Evolutionary conservation across 306 rosid species (phyloP), one percentile per base, ranked within the genome.

Genomic region (Ammopiptanthus mongolicus): DNA sequence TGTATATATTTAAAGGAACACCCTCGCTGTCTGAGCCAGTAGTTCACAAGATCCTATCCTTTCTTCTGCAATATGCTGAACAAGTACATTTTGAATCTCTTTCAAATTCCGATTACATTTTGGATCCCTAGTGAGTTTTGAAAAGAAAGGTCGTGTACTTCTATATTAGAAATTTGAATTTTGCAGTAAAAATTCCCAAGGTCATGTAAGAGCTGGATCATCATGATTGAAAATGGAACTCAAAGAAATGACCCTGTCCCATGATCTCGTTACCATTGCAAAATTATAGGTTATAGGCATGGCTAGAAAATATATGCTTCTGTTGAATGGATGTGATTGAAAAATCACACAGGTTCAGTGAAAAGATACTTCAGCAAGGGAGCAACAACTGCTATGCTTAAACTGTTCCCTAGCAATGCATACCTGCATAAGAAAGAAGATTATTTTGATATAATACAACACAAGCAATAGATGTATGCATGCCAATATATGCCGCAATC

Each of bases 331-430:
- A 60, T 55, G 34, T 19, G 23, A 71, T 37, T 10, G 61, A 31
- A 62, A 77, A 47, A 66, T 82, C 85, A 78, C 42, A 56, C 65
- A 47, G 86, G 71, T 55, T 86, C 86, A 1, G 88, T 65, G 33
- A 95, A 87, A 69, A 95, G 89, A 84, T 95, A 92, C 52, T 44
- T 69, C 61, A 95, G 92, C 3, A 92, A 73, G 70, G 97, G 91
- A 76, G 97, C 88, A 59, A 92, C 97, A 76, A 95, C 97, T 18
- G 92, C 91, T 64, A 89, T 63, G 78, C 99, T 88, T 79, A 95
- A 82, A 83, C 97, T 84, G 86, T 95, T 95, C 76, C 99, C 96
- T 11, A 92, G 85, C 82, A 92, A 79, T 19, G 97, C 97, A 71
- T 95, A 90, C 77, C 99, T 92, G 89, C 68, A 80, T 34, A 52